Evolutionary conservation across 1,139 yeast genomes (phyloP).

Genomic region (Candida neerlandica): DNA sequence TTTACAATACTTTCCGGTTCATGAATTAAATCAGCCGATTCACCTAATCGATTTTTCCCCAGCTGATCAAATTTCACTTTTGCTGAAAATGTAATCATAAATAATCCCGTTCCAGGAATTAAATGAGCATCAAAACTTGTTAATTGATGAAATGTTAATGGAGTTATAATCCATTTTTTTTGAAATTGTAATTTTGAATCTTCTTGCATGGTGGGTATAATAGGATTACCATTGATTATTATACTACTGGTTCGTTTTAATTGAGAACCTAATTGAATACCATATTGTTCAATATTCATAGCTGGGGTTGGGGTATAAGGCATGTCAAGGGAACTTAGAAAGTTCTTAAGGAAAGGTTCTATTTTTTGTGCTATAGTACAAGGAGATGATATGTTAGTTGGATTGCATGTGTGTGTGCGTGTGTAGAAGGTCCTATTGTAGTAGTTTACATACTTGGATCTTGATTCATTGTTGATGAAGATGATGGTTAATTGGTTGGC

Average conservation of each 20-base stretch:
- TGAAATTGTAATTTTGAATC: conserved; percentile 63
- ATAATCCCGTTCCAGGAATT: conserved; percentile 68
- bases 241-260: conserved; percentile 51
- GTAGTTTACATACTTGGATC: conserved; percentile 28
- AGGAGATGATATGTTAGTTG: conserved; percentile 7
- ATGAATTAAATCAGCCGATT: conserved; percentile 50
- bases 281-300: conserved; percentile 50
- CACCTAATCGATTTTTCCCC: conserved; percentile 65
- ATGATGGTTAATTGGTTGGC: neutral
- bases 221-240: conserved; percentile 67
- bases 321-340: conserved; percentile 41
- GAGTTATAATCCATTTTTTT: conserved; percentile 64
- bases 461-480: conserved; percentile 18
- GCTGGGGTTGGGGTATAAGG: conserved; percentile 31
- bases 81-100: conserved; percentile 57
- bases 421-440: neutral
- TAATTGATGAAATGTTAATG: conserved; percentile 62
- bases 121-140: conserved; percentile 67
- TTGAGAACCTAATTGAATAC: conserved; percentile 52
- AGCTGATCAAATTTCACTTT: conserved; percentile 77
- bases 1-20: conserved; percentile 10
- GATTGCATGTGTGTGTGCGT: neutral
- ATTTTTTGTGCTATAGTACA: conserved; percentile 39
- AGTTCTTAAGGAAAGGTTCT: conserved; percentile 46
- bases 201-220: conserved; percentile 38